Conservation (phyloP, 2,329 filamentous ascomycete species). For the Colletotrichum musae region DNA sequence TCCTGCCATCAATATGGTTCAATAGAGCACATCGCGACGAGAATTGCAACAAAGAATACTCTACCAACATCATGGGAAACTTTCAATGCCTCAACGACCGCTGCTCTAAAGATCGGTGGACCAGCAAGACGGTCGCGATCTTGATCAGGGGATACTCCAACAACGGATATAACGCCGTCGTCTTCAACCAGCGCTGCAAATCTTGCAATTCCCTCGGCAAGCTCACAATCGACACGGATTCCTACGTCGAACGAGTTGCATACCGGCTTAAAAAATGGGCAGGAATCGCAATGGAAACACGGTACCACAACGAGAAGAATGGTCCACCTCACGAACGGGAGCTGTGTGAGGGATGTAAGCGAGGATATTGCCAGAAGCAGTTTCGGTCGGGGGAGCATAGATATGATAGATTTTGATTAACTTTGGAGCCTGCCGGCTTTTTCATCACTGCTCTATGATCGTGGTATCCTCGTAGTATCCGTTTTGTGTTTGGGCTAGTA, state of each 20-base stretch:
- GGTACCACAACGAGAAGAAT: not conserved
- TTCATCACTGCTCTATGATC: no score
- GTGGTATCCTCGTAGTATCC: no score
- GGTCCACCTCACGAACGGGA: no score
- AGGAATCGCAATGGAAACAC: not conserved
- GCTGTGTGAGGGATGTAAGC: not conserved
- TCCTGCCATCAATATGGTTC: not conserved
- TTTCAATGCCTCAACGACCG: conserved; percentile 50
- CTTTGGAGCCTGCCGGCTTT: no score
- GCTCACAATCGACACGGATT: not conserved
- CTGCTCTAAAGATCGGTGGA: conserved; percentile 48
- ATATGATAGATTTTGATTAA: no score
- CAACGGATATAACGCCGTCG: conserved; percentile 52
- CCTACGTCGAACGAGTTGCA: not conserved
- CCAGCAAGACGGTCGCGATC: conserved; percentile 52
- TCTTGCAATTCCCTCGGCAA: conserved; percentile 44
- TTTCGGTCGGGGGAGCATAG: not conserved
- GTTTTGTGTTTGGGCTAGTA: no score
- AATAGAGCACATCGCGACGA: not conserved
- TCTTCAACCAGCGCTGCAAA: conserved; percentile 55
- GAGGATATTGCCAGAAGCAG: not conserved
- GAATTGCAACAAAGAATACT: not conserved
- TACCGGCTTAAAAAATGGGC: conserved; percentile 10
- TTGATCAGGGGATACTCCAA: conserved; percentile 50
- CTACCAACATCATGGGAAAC: conserved; percentile 47